Conservation (phyloP, 2,329 filamentous ascomycete genomes). For the Didymella arachidicola region DNA sequence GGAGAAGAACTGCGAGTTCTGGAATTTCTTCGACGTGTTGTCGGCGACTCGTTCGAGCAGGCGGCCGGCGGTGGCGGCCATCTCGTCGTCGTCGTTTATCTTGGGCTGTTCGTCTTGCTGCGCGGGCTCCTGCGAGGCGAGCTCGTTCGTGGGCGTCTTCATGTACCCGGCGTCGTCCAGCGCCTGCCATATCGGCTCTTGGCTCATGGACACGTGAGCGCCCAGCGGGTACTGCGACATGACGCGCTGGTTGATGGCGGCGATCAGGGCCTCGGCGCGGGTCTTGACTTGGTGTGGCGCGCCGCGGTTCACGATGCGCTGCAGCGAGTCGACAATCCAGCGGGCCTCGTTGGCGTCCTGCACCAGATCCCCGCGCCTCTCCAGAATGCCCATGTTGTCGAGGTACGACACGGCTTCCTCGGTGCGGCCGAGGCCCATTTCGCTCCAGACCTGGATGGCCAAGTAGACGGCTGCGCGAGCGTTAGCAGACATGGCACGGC, state of each 20-base stretch:
- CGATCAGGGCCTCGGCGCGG: slow-evolving; percentile 39
- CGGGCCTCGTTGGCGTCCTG: slow-evolving; percentile 44
- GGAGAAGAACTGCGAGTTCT: slow-evolving; percentile 76
- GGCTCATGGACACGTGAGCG: slow-evolving; percentile 28
- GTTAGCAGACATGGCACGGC: slow-evolving; percentile 26
- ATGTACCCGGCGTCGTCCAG: slow-evolving; percentile 44
- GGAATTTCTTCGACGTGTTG: slow-evolving; percentile 77
- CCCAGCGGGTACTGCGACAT: slow-evolving; percentile 48
- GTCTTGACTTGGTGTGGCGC: slow-evolving; percentile 37
- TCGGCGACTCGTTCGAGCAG: slow-evolving; percentile 73
- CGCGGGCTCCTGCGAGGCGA: slow-evolving; percentile 37
- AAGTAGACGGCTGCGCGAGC: slow-evolving; percentile 39
- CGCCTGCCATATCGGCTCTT: slow-evolving; percentile 42
- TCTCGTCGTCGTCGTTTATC: slow-evolving; percentile 66
- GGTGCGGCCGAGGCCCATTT: slow-evolving; percentile 39
- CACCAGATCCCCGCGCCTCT: slow-evolving; percentile 35
- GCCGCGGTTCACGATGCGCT: slow-evolving; percentile 38
- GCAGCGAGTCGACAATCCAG: slow-evolving; percentile 45
- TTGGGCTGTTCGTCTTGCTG: slow-evolving; percentile 39
- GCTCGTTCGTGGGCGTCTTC: slow-evolving; percentile 29
- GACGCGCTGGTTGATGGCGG: slow-evolving; percentile 44
- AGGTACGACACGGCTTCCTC: slow-evolving; percentile 39
- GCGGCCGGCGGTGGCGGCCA: slow-evolving; percentile 74
- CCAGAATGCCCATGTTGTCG: slow-evolving; percentile 36
- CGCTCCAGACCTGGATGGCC: slow-evolving; percentile 45